Base-by-base conservation (phyloP, 768 basidiomycete genomes). In the Rhizopogon vinicolor region DNA sequence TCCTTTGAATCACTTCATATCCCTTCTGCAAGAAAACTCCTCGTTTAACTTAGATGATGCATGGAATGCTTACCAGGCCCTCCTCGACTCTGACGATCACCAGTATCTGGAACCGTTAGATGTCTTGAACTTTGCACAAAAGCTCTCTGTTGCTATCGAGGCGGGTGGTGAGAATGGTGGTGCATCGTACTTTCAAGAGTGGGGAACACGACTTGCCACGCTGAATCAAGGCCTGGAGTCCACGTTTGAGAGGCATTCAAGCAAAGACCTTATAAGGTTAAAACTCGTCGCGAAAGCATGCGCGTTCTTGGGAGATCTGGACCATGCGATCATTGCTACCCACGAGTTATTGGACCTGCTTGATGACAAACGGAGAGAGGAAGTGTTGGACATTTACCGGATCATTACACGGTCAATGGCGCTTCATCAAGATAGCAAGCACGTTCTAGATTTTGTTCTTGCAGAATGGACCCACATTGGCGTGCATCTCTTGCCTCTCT, bases 381-480 rank as follows among this genome's bases (percentile, higher is more conserved):
- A 60, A 25, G 62, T 69, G n/a, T 22, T 67, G 33, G 50, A 41
- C 56, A 72, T 70, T 7, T 79, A 75, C 57, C 68, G 73, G 39
- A 63, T 68, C 41, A 61, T 82, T 10, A 49, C 79, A 39, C 63
- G 67, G 13, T 73, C 74, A 14, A 68, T 69, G 22, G 67, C 67
- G 28, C 65, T 68, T 18, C 70, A 69, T 54, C 65, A 63, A 28
- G 72, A 69, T 45, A 59, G 71, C 18, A 19, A 60, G 5, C 64
- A 64, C 7, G 73, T 72, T 7, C 61, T 83, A 37, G 70, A 75
- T 45, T 65, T 75, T 29, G 58, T 81, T n/a, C 56, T 74, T 37
- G 59, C 63, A 33, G 70, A 81, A 35, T 78, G 76, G 76, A 51
- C 58, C 7, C 65, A 70, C 55, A 58, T 68, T 44, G 37, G 53